Base-by-base conservation (phyloP, 306 rosid genomes). In the Acacia acuminata region DNA sequence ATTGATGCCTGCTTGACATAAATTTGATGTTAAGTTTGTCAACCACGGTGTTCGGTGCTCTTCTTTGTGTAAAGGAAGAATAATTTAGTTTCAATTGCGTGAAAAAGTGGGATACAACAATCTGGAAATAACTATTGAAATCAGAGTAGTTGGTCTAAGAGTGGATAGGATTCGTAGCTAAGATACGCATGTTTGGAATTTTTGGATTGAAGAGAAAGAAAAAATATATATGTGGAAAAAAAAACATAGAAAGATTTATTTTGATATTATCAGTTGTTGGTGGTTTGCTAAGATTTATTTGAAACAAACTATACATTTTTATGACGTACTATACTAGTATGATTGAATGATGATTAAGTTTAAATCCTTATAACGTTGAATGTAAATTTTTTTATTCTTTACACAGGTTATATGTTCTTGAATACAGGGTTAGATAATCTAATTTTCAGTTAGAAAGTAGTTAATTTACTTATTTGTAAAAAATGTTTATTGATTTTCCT, bases 41-140 rank as follows among this genome's bases (percentile, higher is more conserved):
- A 40, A 71, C 32, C 58, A 56, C 8, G 65, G 10, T 40, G 34
- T 36, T 70, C 22, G 75, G 22, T 38, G 74, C 74, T 11, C 0
- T 15, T 50, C 27, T 16, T 68, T 6, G 43, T 45, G 10, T 32
- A 72, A 60, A 42, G 44, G 42, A 22, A 17, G 69, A 19, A 56
- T 67, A 56, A 56, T 78, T 17, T 4, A 20, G 24, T 24, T 51
- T 22, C 3, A 34, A 19, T 44, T 44, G 10, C n/a, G 3, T 20
- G 25, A 1, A 34, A 34, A 34, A 17, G 12, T 16, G 13, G 47
- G 47, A 67, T 16, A 19, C 40, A 22, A 50, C 82, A 51, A 79
- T 73, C 27, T 79, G 55, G 67, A 79, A 22, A 79, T 60, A 79
- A 17, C 44, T 22, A 36, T 47, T 50, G 66, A 43, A 78, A 67